Evolutionary conservation across 345 rosid genomes (phyloP), one percentile per base, ranked within the genome.

Genomic region (Cardamine occulta): DNA sequence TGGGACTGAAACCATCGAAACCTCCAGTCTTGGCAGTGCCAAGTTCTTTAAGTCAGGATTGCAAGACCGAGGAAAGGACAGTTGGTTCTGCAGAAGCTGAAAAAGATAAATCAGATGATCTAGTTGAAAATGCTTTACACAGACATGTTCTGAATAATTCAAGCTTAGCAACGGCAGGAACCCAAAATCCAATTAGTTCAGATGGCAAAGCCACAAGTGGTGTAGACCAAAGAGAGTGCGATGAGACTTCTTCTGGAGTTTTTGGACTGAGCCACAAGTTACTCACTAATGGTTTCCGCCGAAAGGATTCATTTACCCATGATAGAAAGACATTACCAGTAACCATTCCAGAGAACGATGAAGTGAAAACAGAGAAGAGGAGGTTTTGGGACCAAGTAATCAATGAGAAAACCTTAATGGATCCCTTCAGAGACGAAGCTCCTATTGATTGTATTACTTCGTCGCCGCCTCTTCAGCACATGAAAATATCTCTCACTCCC

Each of bases 381-480:
- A 62, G 44, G 45, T 73, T 42, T 42, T 31, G 4, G 54, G 29
- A 65, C 58, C 80, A 72, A 19, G 80, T 73, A 52, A 68, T 58
- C 59, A 66, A 44, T 8, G 80, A 73, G 69, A 70, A 60, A 65
- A 65, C 76, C 34, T 80, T 68, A 47, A 39, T 51, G 23, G 86
- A 79, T 52, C 82, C 63, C 75, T 80, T 84, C 72, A 85, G 82
- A 73, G 66, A 39, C 37, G 81, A 76, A 72, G 72, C 83, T 80
- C 67, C 79, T 62, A 52, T 71, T 61, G 81, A 81, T 80, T 85
- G 88, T 55, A 72, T 80, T 51, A 79, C 89, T 18, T 86, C 96
- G 63, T 95, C 99, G 19, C 97, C 99, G 15, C 97, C 97, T 57
- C 85, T 95, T 55, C 91, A 89, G 59, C 96, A 85, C 77, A 95